A percentile compares a stretch with the other conserved stretches of the same genome.
These are phyloP conservation scores for Trichoderma pleuroti DNA, from an alignment of 2,329 filamentous ascomycete genomes.

Conservation along the genomic window DNA sequence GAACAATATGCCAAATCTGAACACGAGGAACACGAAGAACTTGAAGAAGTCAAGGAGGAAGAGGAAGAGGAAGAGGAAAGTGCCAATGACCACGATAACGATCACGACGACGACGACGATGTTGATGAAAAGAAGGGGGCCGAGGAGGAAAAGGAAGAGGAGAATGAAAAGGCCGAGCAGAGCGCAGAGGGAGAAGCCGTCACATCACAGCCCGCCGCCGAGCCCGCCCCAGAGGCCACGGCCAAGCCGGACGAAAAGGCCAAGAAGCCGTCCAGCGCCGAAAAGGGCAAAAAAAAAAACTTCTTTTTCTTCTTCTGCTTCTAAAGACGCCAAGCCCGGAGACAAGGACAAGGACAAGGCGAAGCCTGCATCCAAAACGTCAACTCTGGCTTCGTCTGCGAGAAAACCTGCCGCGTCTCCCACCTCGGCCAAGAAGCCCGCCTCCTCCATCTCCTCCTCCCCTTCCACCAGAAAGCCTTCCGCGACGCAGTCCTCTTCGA, in stretches of 20 bases:
- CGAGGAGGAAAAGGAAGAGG: slow-evolving; percentile 24
- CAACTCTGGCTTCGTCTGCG: background rate
- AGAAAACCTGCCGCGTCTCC: slow-evolving; percentile 6
- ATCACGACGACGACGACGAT: slow-evolving; percentile 27
- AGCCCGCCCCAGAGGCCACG: background rate
- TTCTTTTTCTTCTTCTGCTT: slow-evolving; percentile 17
- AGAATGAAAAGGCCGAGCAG: slow-evolving; percentile 20
- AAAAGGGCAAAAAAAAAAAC: slow-evolving; percentile 16
- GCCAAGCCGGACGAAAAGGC: slow-evolving; percentile 3
- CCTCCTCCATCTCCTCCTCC: background rate
- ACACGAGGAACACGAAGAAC: slow-evolving; percentile 23
- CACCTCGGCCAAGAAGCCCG: slow-evolving; percentile 10
- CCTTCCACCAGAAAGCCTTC: background rate
- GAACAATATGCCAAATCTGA: slow-evolving; percentile 16
- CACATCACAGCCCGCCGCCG: slow-evolving; percentile 7
- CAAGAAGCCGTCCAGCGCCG: slow-evolving; percentile 8
- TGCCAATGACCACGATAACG: slow-evolving; percentile 26
- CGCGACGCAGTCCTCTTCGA: background rate
- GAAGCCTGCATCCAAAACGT: slow-evolving; percentile 5
- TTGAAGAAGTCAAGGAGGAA: slow-evolving; percentile 28
- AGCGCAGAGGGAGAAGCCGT: background rate
- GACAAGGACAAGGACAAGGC: slow-evolving; percentile 24
- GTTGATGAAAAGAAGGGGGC: slow-evolving; percentile 20
- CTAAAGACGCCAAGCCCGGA: slow-evolving; percentile 20
- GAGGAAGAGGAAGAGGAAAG: slow-evolving; percentile 27